Evolutionary conservation across 768 basidiomycete species (phyloP), one percentile per base, ranked within the genome.

Genomic region (Phanerochaete carnosa): DNA sequence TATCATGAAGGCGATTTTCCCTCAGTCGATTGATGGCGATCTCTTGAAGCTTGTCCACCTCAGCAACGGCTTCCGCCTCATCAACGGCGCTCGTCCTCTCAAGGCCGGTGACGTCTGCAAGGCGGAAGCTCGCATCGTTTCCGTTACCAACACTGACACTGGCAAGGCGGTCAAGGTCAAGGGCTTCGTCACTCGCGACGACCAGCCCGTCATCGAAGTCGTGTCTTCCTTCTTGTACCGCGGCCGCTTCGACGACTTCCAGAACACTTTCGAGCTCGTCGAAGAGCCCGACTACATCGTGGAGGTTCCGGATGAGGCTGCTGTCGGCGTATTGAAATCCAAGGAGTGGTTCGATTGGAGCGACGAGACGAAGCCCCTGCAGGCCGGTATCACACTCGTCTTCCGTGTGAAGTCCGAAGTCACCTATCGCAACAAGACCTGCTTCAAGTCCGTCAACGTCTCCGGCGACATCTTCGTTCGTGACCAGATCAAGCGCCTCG

Each of bases 1-100:
- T n/a, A 98, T 99, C 75, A 99, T 98, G 90, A 94, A 92, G 73
- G 87, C 95, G 0, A 96, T 98, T 75, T 99, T 99, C 86, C 97
- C 97, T 6, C 72, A 81, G 13, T 75, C 85, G 12, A 93, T 99
- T 70, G 92, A 98, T 64, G 97, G 96, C 1, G 96, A 99, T 73
- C 77, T 98, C 16, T 80, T 98, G 67, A 95, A 94, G 74, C 88
- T 98, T 33, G 96, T 98, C 49, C 97, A 99, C 71, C 84, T 99
- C 16, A 95, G 95, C 8, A 99, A 99, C 71, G 95, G 94, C 46
- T 99, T 99, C 88, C 87, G 87, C 57, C 84, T 95, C 72, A 77
- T 96, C 63, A 83, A 90, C 26, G 93, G 90, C 50, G 85, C 88
- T 25, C 83, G 79, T 59, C 84, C 90, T 29, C 83, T 98, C 50